A percentile compares a stretch with the other conserved stretches of the same genome.
phyloP scores from a whole-genome alignment of 495 filamentous ascomycete species.

The Lasiosphaeria ovina region DNA sequence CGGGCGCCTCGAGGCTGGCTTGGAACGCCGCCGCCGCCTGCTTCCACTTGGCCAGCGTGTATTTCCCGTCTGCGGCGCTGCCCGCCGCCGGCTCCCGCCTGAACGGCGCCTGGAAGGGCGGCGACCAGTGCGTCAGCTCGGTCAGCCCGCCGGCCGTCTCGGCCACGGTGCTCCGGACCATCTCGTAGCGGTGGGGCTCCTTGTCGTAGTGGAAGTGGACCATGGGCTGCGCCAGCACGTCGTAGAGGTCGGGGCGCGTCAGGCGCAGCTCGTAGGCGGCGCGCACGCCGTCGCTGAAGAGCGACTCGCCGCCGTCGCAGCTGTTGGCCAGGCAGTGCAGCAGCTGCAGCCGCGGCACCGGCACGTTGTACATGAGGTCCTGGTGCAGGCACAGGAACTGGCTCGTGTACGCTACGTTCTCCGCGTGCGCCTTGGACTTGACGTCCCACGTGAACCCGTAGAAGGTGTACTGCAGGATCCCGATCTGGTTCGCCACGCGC shows the following conservation, averaged over 20 bases:
- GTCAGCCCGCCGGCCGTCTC: slow-evolving; percentile 10
- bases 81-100: not conserved
- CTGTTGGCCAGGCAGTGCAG: slow-evolving; percentile 81
- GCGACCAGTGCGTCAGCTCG: slow-evolving; percentile 64
- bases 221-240: slow-evolving; percentile 39
- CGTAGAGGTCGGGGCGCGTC: slow-evolving; percentile 24
- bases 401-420: slow-evolving; percentile 89
- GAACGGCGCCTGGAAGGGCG: slow-evolving; percentile 37
- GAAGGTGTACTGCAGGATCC: slow-evolving; percentile 74
- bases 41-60: slow-evolving; percentile 30
- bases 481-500: slow-evolving; percentile 67
- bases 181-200: slow-evolving; percentile 58
- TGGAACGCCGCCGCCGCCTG: slow-evolving; percentile 48
- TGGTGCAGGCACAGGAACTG: slow-evolving; percentile 80
- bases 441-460: slow-evolving; percentile 93
- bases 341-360: slow-evolving; percentile 77
- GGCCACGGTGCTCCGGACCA: slow-evolving; percentile 53
- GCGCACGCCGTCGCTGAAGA: slow-evolving; percentile 71
- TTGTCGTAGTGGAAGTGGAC: slow-evolving; percentile 71
- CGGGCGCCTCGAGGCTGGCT: slow-evolving; percentile 41
- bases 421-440: slow-evolving; percentile 66
- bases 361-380: slow-evolving; percentile 84
- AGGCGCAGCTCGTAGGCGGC: slow-evolving; percentile 52
- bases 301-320: slow-evolving; percentile 71
- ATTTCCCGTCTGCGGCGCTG: not conserved